These are phyloP conservation scores for Fraxinus sp. DNA, from an alignment of 305 asterid species.

Conservation along the genomic window DNA sequence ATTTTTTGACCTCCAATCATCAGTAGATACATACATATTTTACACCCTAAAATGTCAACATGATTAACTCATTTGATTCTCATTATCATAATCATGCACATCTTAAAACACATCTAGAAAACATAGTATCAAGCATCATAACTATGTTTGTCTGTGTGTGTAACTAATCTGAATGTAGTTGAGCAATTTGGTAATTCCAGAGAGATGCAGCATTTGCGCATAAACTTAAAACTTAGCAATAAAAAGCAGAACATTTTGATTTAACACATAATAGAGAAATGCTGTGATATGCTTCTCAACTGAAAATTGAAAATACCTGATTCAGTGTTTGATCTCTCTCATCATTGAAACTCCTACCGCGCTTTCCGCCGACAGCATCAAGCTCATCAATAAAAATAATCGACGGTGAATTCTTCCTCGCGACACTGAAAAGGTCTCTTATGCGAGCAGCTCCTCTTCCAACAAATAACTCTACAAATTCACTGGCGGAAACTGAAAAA, in stretches of 20 bases:
- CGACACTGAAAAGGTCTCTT: constrained; percentile 80
- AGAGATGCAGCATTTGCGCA: not conserved
- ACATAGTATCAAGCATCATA: not conserved
- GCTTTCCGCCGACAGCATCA: constrained; percentile 97
- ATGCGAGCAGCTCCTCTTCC: constrained; percentile 99
- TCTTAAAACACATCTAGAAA: not conserved
- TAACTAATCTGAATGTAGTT: not conserved
- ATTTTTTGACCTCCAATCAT: not conserved
- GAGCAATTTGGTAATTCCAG: not conserved
- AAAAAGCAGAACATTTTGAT: not conserved
- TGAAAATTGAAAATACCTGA: constrained; percentile 54
- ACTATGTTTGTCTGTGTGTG: not conserved
- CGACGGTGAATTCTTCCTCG: constrained; percentile 89
- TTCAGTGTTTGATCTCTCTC: constrained; percentile 96
- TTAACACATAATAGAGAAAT: not conserved
- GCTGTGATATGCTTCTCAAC: not conserved
- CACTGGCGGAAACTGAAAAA: constrained; percentile 96
- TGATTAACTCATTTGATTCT: not conserved
- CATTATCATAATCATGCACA: not conserved
- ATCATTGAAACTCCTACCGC: constrained; percentile 92
- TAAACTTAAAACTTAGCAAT: not conserved
- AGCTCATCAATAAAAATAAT: constrained; percentile 92
- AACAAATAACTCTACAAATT: constrained; percentile 91
- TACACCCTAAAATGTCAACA: constrained; percentile 6
- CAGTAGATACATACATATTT: not conserved